Conservation (phyloP, 1,284 basidiomycete genomes). For the Cystobasidiaceae sp. region DNA sequence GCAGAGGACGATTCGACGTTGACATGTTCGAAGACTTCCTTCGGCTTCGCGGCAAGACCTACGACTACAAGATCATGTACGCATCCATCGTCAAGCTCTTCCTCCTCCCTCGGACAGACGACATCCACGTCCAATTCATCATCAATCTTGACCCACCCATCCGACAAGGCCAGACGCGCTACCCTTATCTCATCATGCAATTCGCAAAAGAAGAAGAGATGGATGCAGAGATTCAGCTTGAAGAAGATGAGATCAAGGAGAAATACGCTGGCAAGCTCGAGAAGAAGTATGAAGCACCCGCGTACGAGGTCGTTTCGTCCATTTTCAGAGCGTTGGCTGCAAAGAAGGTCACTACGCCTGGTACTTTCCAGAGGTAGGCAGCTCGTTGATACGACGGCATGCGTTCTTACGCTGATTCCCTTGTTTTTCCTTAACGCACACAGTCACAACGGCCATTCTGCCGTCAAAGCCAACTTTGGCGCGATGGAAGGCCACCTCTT, state of each 20-base stretch:
- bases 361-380: constrained; percentile 72
- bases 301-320: constrained; percentile 90
- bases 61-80: constrained; percentile 98
- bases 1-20: constrained; percentile 87
- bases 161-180: constrained; percentile 94
- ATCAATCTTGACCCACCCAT: constrained; percentile 88
- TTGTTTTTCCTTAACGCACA: not conserved
- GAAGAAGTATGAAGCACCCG: constrained; percentile 86
- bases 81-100: constrained; percentile 84
- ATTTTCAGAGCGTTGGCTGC: constrained; percentile 86
- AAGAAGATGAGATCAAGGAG: constrained; percentile 58
- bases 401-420: not conserved
- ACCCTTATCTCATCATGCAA: constrained; percentile 97
- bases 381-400: not conserved
- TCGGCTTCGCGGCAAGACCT: constrained; percentile 91
- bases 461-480: constrained; percentile 52
- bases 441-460: constrained; percentile 25
- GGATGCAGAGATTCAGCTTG: constrained; percentile 88
- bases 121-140: constrained; percentile 91
- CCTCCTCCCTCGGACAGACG: constrained; percentile 87
- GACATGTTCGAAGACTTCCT: constrained; percentile 96
- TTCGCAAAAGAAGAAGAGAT: constrained; percentile 96
- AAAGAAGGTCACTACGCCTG: constrained; percentile 82
- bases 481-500: constrained; percentile 95
- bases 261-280: constrained; percentile 72